phyloP scores from a whole-genome alignment of 2,329 filamentous ascomycete genomes.

The Fusarium beomiforme region DNA sequence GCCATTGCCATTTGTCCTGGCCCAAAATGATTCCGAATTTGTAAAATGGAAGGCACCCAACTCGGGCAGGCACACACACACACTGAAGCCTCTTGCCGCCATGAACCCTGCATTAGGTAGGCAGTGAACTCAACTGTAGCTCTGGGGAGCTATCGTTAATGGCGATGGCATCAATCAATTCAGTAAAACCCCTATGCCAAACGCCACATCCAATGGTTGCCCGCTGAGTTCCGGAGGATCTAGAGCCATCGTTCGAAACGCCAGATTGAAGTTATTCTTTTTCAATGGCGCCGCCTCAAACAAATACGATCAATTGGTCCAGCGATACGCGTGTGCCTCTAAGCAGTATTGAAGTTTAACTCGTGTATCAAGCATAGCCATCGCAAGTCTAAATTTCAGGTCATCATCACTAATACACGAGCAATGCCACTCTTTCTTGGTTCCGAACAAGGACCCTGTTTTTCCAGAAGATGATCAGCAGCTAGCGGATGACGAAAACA shows the following conservation, averaged over 20 bases:
- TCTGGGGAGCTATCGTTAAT: background rate
- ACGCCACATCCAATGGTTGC: constrained; percentile 30
- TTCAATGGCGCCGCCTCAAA: constrained; percentile 24
- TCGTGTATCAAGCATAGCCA: background rate
- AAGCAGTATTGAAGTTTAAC: background rate
- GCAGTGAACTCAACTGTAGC: background rate
- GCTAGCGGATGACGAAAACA: constrained; percentile 23
- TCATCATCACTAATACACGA: background rate
- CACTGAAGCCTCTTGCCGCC: constrained; percentile 13
- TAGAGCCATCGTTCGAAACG: constrained; percentile 8
- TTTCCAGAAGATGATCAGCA: constrained; percentile 5
- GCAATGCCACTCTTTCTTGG: background rate
- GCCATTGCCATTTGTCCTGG: background rate
- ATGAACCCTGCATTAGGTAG: constrained; percentile 10
- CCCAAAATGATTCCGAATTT: background rate
- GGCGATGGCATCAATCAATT: constrained; percentile 10
- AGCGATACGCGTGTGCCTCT: background rate
- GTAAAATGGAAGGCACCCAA: background rate
- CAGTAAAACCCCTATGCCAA: constrained; percentile 18
- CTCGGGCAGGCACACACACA: background rate
- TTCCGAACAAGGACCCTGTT: constrained; percentile 12
- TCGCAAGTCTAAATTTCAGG: background rate
- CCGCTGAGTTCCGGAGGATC: background rate
- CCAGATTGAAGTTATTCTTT: constrained; percentile 1
- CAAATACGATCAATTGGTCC: background rate